Percentiles rank a stretch among this genome's conserved stretches.
These are phyloP conservation scores for Fusarium denticulatum DNA, from an alignment of 2,329 filamentous ascomycete genomes.

Conservation along the genomic window DNA sequence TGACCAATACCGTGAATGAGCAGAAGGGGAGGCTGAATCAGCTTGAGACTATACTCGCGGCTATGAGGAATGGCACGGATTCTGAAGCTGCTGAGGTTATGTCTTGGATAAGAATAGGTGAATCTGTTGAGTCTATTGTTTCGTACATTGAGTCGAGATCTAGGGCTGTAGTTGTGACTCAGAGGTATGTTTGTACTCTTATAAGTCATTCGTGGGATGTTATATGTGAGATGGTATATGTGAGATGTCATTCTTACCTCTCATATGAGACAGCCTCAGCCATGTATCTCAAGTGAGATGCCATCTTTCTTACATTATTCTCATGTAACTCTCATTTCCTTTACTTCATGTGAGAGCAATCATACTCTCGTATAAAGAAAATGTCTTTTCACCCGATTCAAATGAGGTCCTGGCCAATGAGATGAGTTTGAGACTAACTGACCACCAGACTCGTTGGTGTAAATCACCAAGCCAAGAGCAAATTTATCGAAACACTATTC, in stretches of 20 bases:
- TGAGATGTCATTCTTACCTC: background rate
- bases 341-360: background rate
- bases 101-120: slow-evolving; percentile 20
- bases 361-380: accelerated
- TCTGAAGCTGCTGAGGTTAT: slow-evolving; percentile 22
- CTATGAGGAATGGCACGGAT: slow-evolving; percentile 9
- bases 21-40: slow-evolving; percentile 12
- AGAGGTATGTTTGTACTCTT: background rate
- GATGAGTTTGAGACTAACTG: background rate
- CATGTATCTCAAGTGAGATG: background rate
- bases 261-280: too few relatives aligned
- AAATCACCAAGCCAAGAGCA: background rate
- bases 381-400: too few relatives aligned
- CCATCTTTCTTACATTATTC: too few relatives aligned
- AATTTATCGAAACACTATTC: slow-evolving; percentile 20
- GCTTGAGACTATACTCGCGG: slow-evolving; percentile 19
- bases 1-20: slow-evolving; percentile 13
- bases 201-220: background rate
- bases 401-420: background rate
- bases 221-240: background rate
- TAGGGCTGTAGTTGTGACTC: background rate
- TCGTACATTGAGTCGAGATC: slow-evolving; percentile 12
- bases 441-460: background rate
- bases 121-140: slow-evolving; percentile 12
- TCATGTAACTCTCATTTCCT: background rate